phyloP scores from a whole-genome alignment of 768 basidiomycete genomes.

The Termitomyces sp. region DNA sequence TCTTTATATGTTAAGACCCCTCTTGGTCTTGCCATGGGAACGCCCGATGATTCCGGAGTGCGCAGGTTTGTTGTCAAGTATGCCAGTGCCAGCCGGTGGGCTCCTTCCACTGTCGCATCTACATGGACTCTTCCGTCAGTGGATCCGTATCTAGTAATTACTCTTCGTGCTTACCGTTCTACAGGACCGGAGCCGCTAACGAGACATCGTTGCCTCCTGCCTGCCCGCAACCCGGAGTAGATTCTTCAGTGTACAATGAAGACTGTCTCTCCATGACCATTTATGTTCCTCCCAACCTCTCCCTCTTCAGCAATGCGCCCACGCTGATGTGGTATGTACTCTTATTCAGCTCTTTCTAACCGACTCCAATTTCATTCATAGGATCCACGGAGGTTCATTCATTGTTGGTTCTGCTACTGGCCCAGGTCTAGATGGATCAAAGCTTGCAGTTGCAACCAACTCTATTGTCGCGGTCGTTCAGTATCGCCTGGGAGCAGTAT shows the following conservation, averaged over 20 bases:
- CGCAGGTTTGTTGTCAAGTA: slow-evolving; percentile 63
- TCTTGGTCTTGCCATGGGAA: slow-evolving; percentile 53
- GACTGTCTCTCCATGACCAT: slow-evolving; percentile 80
- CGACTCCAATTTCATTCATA: slow-evolving; percentile 17
- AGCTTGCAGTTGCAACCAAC: slow-evolving; percentile 60
- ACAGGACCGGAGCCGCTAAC: slow-evolving; percentile 47
- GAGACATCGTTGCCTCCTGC: slow-evolving; percentile 53
- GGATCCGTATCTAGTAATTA: neutral
- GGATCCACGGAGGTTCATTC: slow-evolving; percentile 89
- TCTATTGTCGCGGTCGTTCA: slow-evolving; percentile 81
- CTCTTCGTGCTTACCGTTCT: slow-evolving; percentile 1
- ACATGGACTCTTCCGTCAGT: slow-evolving; percentile 63
- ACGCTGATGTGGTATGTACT: slow-evolving; percentile 55
- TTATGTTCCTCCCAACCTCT: slow-evolving; percentile 52
- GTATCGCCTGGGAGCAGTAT: slow-evolving; percentile 75
- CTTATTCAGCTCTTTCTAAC: neutral
- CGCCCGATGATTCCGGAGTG: slow-evolving; percentile 40
- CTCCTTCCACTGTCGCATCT: slow-evolving; percentile 44
- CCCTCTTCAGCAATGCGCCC: slow-evolving; percentile 30
- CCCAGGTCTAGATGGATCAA: slow-evolving; percentile 73
- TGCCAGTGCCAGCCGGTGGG: slow-evolving; percentile 58
- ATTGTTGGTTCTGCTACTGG: slow-evolving; percentile 62
- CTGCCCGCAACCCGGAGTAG: slow-evolving; percentile 61
- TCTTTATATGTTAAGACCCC: slow-evolving; percentile 33
- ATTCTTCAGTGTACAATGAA: slow-evolving; percentile 51